Evolutionary conservation across 2,329 filamentous ascomycete species (phyloP).

Genomic region (Pseudopyrenochaeta lycopersici): DNA sequence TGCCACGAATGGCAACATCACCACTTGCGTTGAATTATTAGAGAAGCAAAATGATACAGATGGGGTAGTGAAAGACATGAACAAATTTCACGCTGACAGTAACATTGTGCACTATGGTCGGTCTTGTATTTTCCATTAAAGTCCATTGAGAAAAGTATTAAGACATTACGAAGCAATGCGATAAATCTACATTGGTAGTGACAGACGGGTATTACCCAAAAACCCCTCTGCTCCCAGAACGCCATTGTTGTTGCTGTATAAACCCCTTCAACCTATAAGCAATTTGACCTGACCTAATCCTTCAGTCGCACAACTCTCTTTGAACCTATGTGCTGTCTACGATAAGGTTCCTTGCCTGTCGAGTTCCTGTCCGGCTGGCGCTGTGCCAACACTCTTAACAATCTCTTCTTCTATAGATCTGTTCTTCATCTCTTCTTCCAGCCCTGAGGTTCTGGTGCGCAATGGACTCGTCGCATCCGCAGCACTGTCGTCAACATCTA

Average conservation of each 20-base stretch:
- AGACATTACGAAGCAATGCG: background rate
- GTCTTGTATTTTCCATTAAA: no score
- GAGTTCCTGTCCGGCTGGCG: conserved; percentile 39
- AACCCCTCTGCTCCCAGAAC: background rate
- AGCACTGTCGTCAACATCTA: conserved; percentile 53
- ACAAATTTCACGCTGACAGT: no score
- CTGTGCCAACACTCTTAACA: conserved; percentile 33
- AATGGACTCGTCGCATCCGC: conserved; percentile 51
- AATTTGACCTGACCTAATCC: background rate
- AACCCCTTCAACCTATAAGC: background rate
- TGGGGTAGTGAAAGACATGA: no score
- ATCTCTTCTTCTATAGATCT: conserved; percentile 27
- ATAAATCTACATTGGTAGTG: background rate
- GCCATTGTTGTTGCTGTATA: background rate
- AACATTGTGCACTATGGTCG: no score
- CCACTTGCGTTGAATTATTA: no score
- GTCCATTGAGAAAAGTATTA: no score
- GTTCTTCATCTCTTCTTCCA: conserved; percentile 36
- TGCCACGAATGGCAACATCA: no score
- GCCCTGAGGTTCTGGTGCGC: conserved; percentile 34
- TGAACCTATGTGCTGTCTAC: conserved; percentile 2
- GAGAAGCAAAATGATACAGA: no score
- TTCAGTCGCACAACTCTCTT: no score
- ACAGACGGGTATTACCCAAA: background rate
- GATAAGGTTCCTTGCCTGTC: conserved; percentile 40